Evolutionary conservation across 2,329 filamentous ascomycete species (phyloP).

Genomic region (Pyricularia grisea): DNA sequence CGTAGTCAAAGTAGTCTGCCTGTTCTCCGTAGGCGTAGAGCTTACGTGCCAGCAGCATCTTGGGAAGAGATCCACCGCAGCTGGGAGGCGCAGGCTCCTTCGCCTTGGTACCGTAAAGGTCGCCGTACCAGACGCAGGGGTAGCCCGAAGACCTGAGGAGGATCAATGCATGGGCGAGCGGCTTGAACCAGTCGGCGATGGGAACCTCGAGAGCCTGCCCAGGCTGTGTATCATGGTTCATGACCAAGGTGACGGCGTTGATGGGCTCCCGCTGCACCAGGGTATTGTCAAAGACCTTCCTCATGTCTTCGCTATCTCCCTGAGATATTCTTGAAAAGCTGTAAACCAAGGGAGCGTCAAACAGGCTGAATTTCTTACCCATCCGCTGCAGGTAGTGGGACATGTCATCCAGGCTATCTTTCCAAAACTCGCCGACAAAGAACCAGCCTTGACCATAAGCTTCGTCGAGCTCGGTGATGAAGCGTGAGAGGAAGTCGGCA

Average conservation of each 20-base stretch:
- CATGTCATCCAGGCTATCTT: slow-evolving; percentile 25
- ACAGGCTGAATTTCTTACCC: slow-evolving; percentile 49
- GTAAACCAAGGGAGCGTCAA: slow-evolving; percentile 60
- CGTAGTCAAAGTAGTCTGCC: slow-evolving; percentile 51
- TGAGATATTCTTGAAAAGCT: slow-evolving; percentile 55
- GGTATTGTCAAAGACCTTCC: slow-evolving; percentile 52
- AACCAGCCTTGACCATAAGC: slow-evolving; percentile 27
- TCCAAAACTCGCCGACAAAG: slow-evolving; percentile 29
- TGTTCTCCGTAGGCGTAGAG: slow-evolving; percentile 59
- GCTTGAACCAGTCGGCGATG: slow-evolving; percentile 59
- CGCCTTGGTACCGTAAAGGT: slow-evolving; percentile 52
- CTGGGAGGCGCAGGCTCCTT: slow-evolving; percentile 38
- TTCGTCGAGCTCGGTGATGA: slow-evolving; percentile 47
- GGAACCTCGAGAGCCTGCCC: slow-evolving; percentile 37
- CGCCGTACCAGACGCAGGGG: slow-evolving; percentile 63
- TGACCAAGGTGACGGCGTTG: slow-evolving; percentile 49
- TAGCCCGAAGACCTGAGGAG: slow-evolving; percentile 53
- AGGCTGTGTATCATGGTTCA: slow-evolving; percentile 59
- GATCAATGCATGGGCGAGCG: slow-evolving; percentile 62
- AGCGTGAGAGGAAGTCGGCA: slow-evolving; percentile 55
- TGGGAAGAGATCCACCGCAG: slow-evolving; percentile 44
- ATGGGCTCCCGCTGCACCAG: slow-evolving; percentile 35
- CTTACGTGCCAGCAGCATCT: slow-evolving; percentile 51
- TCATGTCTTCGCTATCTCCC: slow-evolving; percentile 46
- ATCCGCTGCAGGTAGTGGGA: slow-evolving; percentile 27